phyloP scores from a whole-genome alignment of 108 stramenopile species.

The Fragilariopsis cylindrus region DNA sequence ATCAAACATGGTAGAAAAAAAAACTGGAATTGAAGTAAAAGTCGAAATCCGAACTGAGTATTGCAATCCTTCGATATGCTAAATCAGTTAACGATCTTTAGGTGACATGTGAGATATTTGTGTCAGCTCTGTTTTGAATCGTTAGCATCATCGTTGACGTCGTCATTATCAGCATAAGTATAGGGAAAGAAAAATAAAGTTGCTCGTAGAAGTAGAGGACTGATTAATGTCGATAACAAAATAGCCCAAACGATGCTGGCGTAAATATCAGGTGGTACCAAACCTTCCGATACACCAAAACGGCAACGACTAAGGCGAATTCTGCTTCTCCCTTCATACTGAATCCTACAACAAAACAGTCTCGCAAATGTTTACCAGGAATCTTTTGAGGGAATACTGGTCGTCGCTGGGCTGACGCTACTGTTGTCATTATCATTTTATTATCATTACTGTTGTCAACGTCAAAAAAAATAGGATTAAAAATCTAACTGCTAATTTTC shows the following conservation, averaged over 20 bases:
- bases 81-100: too few species aligned
- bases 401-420: background rate
- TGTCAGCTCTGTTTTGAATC: too few species aligned
- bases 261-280: conserved; percentile 44
- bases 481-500: conserved; percentile 36
- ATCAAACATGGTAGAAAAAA: too few species aligned
- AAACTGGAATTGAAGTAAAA: too few species aligned
- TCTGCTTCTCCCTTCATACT: conserved; percentile 50
- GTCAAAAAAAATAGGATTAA: conserved; percentile 10
- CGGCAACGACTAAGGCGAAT: conserved; percentile 54
- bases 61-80: too few species aligned
- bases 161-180: background rate
- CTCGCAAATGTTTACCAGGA: conserved; percentile 29
- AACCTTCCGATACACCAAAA: conserved; percentile 42
- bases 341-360: conserved; percentile 40
- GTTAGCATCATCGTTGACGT: too few species aligned
- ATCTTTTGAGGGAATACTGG: background rate
- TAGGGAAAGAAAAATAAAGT: conserved; percentile 20
- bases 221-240: conserved; percentile 38
- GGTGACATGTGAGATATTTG: too few species aligned
- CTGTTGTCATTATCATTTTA: background rate
- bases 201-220: conserved; percentile 35
- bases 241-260: conserved; percentile 48
- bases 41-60: too few species aligned
- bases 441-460: background rate